These are phyloP conservation scores for Polyporus tsugae DNA, from an alignment of 1,284 basidiomycete genomes.

Conservation along the genomic window DNA sequence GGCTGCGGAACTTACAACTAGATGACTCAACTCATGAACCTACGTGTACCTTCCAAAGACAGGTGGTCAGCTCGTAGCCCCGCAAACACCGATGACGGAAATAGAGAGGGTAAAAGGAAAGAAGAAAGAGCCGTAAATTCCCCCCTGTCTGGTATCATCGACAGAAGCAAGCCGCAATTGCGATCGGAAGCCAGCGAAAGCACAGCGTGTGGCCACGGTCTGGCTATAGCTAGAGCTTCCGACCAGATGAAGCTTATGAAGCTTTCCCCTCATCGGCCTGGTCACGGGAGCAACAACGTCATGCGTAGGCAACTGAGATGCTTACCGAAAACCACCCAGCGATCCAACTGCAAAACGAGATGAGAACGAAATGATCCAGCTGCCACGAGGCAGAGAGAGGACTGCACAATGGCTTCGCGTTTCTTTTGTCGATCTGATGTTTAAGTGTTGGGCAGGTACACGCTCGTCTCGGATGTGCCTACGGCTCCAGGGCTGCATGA, in stretches of 20 bases:
- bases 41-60: not conserved
- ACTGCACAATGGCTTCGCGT: not conserved
- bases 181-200: not conserved
- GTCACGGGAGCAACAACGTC: constrained; percentile 1
- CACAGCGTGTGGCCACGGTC: constrained; percentile 6
- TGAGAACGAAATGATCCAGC: not conserved
- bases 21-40: not conserved
- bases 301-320: not conserved
- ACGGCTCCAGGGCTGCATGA: too few relatives aligned
- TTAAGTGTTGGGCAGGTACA: too few relatives aligned
- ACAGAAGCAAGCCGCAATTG: not conserved
- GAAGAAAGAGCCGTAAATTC: not conserved
- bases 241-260: not conserved
- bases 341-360: too few relatives aligned
- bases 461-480: too few relatives aligned
- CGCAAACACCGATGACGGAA: not conserved
- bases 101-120: not conserved
- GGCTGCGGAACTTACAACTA: not conserved
- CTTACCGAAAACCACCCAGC: not conserved
- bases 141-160: not conserved
- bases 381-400: not conserved
- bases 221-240: not conserved
- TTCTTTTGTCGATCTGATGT: not conserved
- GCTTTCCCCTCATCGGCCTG: not conserved
- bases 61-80: too few relatives aligned